These are phyloP conservation scores for Coemansia sp. DNA, from an alignment of 192 early-diverging fungal species.

Conservation along the genomic window DNA sequence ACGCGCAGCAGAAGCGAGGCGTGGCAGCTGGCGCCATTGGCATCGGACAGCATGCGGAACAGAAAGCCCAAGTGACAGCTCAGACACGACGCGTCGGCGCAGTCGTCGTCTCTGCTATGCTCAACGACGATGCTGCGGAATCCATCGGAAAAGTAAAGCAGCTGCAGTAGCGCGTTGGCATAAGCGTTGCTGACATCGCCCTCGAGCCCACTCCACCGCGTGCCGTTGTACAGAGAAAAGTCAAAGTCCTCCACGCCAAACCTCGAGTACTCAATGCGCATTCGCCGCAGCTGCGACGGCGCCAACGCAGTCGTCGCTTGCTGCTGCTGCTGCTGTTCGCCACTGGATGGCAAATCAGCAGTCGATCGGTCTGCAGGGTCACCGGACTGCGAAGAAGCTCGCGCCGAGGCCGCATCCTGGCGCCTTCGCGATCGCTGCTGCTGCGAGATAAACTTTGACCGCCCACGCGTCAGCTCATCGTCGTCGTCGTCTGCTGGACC, in stretches of 20 bases:
- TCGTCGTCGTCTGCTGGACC: constrained; percentile 18
- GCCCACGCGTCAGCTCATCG: constrained; percentile 43
- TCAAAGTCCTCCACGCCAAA: constrained; percentile 99
- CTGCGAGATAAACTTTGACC: constrained; percentile 44
- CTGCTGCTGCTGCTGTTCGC: neutral
- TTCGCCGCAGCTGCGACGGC: constrained; percentile 42
- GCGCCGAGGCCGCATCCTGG: constrained; percentile 18
- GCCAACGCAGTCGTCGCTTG: constrained; percentile 8
- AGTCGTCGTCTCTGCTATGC: constrained; percentile 65
- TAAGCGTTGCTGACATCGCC: constrained; percentile 89
- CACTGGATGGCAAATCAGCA: neutral
- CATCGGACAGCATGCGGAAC: constrained; percentile 82
- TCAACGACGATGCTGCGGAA: constrained; percentile 69
- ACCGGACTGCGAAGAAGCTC: constrained; percentile 2
- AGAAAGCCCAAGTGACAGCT: constrained; percentile 92
- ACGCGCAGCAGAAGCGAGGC: constrained; percentile 88
- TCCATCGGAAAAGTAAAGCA: constrained; percentile 68
- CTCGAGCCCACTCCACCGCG: constrained; percentile 84
- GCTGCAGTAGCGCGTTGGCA: constrained; percentile 87
- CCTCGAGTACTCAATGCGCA: constrained; percentile 60
- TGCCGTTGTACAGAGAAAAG: constrained; percentile 96
- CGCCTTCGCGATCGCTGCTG: constrained; percentile 46
- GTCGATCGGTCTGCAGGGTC: neutral
- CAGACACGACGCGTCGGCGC: constrained; percentile 76
- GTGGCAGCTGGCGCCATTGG: constrained; percentile 92